Conservation (phyloP, 768 basidiomycete species). For the Lentinus brumalis region DNA sequence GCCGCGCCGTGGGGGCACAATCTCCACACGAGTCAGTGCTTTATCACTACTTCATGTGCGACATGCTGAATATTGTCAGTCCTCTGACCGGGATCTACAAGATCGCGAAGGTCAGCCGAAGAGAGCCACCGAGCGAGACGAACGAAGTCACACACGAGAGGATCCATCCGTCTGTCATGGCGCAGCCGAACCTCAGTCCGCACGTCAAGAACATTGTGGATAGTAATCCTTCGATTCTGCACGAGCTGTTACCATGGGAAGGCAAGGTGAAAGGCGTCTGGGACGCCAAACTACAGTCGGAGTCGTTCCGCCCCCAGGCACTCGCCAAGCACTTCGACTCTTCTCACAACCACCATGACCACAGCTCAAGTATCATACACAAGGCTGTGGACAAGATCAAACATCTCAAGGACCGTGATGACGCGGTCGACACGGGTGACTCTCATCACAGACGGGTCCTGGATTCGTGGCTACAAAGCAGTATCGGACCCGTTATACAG, state of each 20-base stretch:
- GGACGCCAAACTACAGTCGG: constrained; percentile 40
- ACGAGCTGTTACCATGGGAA: constrained; percentile 52
- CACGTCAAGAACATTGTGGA: constrained; percentile 39
- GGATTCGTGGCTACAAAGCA: constrained; percentile 6
- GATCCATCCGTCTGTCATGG: constrained; percentile 61
- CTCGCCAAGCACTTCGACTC: constrained; percentile 8
- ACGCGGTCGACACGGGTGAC: no score
- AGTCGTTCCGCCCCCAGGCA: not conserved
- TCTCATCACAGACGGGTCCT: no score
- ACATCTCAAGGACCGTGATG: constrained; percentile 5
- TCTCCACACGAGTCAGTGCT: constrained; percentile 60
- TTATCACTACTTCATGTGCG: not conserved
- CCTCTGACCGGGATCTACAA: constrained; percentile 52
- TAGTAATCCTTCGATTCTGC: constrained; percentile 47
- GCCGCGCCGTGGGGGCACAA: constrained; percentile 63
- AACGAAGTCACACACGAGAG: constrained; percentile 56
- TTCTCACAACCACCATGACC: constrained; percentile 26
- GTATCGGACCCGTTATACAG: constrained; percentile 20
- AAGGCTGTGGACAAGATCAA: constrained; percentile 6
- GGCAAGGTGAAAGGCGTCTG: constrained; percentile 49
- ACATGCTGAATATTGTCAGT: constrained; percentile 10
- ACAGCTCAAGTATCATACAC: not conserved
- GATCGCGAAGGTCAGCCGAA: constrained; percentile 45
- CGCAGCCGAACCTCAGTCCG: constrained; percentile 40
- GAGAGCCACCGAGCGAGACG: constrained; percentile 47